Percentiles rank a stretch among this genome's conserved stretches.
Conservation (phyloP, 805 yeast genomes). For the Myxozyma nipponensis region DNA sequence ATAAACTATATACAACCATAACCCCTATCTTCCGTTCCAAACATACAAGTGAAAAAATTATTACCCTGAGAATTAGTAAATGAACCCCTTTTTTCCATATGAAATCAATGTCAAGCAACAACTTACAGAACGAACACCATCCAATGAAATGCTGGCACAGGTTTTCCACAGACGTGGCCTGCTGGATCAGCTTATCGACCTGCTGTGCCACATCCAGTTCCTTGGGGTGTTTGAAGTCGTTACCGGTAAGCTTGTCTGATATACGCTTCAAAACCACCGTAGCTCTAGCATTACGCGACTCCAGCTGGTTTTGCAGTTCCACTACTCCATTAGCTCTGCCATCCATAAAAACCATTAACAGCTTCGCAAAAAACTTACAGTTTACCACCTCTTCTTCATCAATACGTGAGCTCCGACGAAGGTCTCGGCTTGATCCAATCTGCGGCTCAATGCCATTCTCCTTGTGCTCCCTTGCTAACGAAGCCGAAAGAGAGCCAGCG, state of each 20-base stretch:
- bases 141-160: conserved; percentile 96
- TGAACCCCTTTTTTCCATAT: too few species aligned
- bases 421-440: conserved; percentile 17
- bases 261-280: conserved; percentile 84
- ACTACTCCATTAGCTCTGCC: conserved; percentile 37
- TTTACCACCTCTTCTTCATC: conserved; percentile 71
- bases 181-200: conserved; percentile 89
- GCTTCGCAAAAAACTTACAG: conserved; percentile 11
- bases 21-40: too few species aligned
- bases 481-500: background rate
- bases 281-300: conserved; percentile 83
- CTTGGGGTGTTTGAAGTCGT: conserved; percentile 71
- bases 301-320: conserved; percentile 60
- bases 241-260: conserved; percentile 88
- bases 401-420: conserved; percentile 40
- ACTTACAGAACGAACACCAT: conserved; percentile 91
- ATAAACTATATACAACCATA: too few species aligned
- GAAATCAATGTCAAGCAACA: too few species aligned
- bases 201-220: conserved; percentile 81
- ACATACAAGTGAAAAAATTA: too few species aligned
- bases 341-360: background rate
- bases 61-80: too few species aligned
- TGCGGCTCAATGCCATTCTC: conserved; percentile 12
- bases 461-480: conserved; percentile 41
- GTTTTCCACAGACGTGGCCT: conserved; percentile 94